Percentiles rank a stretch among this genome's conserved stretches.
phyloP scores from a whole-genome alignment of 2,329 filamentous ascomycete genomes.

The Colletotrichum musicola region DNA sequence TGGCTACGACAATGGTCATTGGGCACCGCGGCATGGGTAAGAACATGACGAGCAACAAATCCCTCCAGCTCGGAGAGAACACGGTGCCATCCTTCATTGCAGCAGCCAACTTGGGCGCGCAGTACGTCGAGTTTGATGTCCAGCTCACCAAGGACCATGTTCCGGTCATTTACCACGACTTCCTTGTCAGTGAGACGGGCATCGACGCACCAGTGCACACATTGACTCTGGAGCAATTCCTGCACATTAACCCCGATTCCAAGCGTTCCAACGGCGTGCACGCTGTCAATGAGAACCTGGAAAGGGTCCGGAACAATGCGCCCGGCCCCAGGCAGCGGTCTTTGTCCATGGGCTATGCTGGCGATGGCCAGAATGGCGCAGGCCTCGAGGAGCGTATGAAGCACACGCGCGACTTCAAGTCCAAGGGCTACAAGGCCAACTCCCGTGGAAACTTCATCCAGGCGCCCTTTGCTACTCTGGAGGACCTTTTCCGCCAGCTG shows the following conservation, averaged over 20 bases:
- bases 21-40: slow-evolving; percentile 85
- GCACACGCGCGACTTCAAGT: slow-evolving; percentile 94
- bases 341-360: slow-evolving; percentile 66
- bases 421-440: slow-evolving; percentile 96
- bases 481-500: slow-evolving; percentile 90
- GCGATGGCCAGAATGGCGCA: slow-evolving; percentile 48
- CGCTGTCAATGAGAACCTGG: slow-evolving; percentile 45
- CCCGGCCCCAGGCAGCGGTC: slow-evolving; percentile 59
- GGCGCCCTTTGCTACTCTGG: slow-evolving; percentile 92
- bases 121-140: slow-evolving; percentile 85
- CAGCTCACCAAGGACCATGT: slow-evolving; percentile 99
- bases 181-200: slow-evolving; percentile 96
- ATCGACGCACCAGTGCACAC: slow-evolving; percentile 97
- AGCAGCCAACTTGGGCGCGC: slow-evolving; percentile 89
- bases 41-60: slow-evolving; percentile 85
- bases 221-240: slow-evolving; percentile 93
- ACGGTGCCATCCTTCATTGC: slow-evolving; percentile 96
- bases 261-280: slow-evolving; percentile 40
- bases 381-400: slow-evolving; percentile 88
- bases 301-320: slow-evolving; percentile 47
- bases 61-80: slow-evolving; percentile 95
- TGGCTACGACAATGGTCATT: slow-evolving; percentile 87
- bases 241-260: slow-evolving; percentile 80
- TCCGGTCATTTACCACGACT: slow-evolving; percentile 98
- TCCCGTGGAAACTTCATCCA: slow-evolving; percentile 95